Conservation (phyloP, 2,329 filamentous ascomycete species). For the Penicillium hordei region DNA sequence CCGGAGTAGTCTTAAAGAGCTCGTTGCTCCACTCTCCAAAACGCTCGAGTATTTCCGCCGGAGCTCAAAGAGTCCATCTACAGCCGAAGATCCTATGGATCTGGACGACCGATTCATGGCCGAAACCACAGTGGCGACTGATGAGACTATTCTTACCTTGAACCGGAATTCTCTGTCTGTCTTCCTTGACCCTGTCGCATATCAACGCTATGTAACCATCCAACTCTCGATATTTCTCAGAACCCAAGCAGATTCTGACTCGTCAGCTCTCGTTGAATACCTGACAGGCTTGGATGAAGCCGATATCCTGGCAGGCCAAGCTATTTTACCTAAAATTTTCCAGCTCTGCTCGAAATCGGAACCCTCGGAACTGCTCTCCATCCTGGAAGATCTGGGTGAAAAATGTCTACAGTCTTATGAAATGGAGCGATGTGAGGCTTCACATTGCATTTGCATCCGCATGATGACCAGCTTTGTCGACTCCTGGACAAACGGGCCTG, state of each 20-base stretch:
- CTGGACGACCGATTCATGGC: constrained; percentile 41
- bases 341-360: constrained; percentile 29
- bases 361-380: constrained; percentile 40
- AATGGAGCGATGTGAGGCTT: constrained; percentile 72
- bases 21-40: constrained; percentile 32
- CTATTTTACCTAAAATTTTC: constrained; percentile 34
- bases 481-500: constrained; percentile 61
- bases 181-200: constrained; percentile 35
- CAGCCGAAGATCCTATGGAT: constrained; percentile 43
- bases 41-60: constrained; percentile 33
- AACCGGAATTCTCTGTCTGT: constrained; percentile 36
- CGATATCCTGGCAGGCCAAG: constrained; percentile 40
- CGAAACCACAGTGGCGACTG: constrained; percentile 23
- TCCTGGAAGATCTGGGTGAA: constrained; percentile 52
- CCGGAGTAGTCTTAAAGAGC: constrained; percentile 24
- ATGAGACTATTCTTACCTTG: constrained; percentile 27
- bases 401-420: constrained; percentile 55
- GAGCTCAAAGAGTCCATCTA: constrained; percentile 17
- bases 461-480: constrained; percentile 64
- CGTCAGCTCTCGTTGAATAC: constrained; percentile 33
- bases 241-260: constrained; percentile 8
- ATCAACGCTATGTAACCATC: constrained; percentile 39
- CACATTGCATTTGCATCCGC: constrained; percentile 66
- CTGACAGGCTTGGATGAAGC: constrained; percentile 37
- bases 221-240: constrained; percentile 35